phyloP scores from a whole-genome alignment of 2,329 filamentous ascomycete genomes.

The Hypoxylon sp. region DNA sequence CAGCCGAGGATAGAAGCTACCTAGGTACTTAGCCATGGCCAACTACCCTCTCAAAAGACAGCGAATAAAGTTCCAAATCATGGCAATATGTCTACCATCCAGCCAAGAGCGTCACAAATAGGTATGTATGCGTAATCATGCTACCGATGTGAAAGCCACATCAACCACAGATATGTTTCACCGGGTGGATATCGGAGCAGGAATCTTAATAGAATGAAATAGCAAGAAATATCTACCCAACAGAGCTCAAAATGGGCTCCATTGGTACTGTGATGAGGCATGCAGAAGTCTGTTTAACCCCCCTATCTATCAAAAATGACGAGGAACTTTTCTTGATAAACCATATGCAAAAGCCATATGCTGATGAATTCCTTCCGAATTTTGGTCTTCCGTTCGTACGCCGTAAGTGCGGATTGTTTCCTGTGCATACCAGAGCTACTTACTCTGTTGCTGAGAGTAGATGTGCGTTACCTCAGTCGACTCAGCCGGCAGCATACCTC shows the following conservation, averaged over 20 bases:
- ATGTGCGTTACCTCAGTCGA: not conserved
- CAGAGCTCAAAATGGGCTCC: not conserved
- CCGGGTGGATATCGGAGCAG: not conserved
- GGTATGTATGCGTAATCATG: not conserved
- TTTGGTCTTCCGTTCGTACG: conserved; percentile 25
- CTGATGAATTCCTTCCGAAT: conserved; percentile 10
- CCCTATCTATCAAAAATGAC: conserved; percentile 2
- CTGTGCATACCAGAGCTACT: not conserved
- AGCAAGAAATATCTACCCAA: not conserved
- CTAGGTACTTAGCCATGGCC: not conserved
- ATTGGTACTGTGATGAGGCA: conserved; percentile 6
- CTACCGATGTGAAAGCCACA: not conserved
- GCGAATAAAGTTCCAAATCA: not conserved
- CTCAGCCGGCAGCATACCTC: not conserved
- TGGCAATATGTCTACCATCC: not conserved
- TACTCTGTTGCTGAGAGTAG: not conserved
- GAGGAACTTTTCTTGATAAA: conserved; percentile 14
- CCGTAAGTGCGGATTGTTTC: conserved; percentile 19
- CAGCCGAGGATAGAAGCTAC: not conserved
- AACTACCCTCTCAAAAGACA: not conserved
- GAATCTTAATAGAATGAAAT: not conserved
- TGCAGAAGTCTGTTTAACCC: conserved; percentile 12
- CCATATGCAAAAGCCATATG: conserved; percentile 26
- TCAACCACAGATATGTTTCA: not conserved
- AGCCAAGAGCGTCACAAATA: not conserved